These are phyloP conservation scores for Metschnikowia cerradonensis DNA, from an alignment of 805 yeast species.

Conservation along the genomic window DNA sequence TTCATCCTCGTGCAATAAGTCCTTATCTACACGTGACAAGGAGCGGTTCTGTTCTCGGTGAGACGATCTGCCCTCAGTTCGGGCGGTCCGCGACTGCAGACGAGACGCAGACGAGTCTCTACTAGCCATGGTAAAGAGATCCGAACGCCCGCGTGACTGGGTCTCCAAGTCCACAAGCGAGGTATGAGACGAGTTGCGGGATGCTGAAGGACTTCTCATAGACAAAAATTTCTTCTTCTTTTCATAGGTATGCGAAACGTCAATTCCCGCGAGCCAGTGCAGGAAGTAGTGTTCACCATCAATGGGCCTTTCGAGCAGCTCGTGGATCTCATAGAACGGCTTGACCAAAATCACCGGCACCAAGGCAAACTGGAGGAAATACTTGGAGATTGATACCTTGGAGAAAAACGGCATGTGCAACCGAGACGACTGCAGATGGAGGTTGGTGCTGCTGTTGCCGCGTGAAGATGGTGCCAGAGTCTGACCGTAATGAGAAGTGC, in stretches of 20 bases:
- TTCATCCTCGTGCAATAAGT: background rate
- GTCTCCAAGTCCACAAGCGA: constrained; percentile 10
- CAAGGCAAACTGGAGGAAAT: constrained; percentile 40
- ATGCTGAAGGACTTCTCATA: constrained; percentile 12
- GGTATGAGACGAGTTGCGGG: constrained; percentile 13
- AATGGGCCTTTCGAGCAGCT: constrained; percentile 28
- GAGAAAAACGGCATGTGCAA: constrained; percentile 27
- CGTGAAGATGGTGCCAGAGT: constrained; percentile 4
- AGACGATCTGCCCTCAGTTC: background rate
- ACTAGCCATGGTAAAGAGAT: constrained; percentile 5
- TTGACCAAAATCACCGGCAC: constrained; percentile 44
- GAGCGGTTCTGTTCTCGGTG: background rate
- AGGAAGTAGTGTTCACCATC: constrained; percentile 33
- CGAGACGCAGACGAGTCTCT: constrained; percentile 11
- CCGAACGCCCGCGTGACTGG: constrained; percentile 9
- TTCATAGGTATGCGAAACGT: constrained; percentile 16
- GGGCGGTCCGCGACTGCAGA: constrained; percentile 8
- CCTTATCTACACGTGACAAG: background rate
- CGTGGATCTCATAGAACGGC: constrained; percentile 33
- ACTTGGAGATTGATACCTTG: constrained; percentile 35
- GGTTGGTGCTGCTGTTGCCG: constrained; percentile 2
- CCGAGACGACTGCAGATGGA: constrained; percentile 1
- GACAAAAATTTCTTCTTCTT: constrained; percentile 16
- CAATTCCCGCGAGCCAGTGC: constrained; percentile 30
- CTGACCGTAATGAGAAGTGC: constrained; percentile 32